These are phyloP conservation scores for Colletotrichum spinosum DNA, from an alignment of 2,329 filamentous ascomycete species.

Conservation along the genomic window DNA sequence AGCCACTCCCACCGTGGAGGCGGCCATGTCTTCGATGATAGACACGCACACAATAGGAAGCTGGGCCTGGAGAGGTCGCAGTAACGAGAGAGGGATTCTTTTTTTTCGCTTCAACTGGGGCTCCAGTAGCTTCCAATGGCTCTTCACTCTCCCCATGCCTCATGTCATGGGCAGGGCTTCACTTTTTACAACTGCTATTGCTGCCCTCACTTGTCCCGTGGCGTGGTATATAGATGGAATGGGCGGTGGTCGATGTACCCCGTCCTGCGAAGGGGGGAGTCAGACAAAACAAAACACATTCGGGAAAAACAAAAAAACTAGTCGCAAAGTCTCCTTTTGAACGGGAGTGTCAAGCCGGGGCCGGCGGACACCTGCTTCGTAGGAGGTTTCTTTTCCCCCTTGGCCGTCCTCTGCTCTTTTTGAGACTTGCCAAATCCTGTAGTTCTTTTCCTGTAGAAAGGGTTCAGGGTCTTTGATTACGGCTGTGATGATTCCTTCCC, in stretches of 20 bases:
- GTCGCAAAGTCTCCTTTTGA: conserved; percentile 1
- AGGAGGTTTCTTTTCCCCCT: neutral
- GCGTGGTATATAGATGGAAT: conserved; percentile 33
- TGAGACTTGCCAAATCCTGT: neutral
- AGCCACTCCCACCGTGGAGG: conserved; percentile 34
- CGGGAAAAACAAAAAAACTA: conserved; percentile 6
- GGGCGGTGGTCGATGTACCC: conserved; percentile 6
- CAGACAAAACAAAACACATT: conserved; percentile 6
- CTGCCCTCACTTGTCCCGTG: conserved; percentile 33
- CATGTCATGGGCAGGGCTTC: conserved; percentile 20
- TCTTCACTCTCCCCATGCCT: conserved; percentile 25
- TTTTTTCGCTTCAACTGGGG: conserved; percentile 30
- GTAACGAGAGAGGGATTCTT: conserved; percentile 34
- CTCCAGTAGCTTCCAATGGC: conserved; percentile 23
- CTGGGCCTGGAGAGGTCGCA: conserved; percentile 33
- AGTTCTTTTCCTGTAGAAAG: conserved; percentile 13
- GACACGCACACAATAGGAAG: conserved; percentile 27
- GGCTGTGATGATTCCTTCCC: conserved; percentile 11
- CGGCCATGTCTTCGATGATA: conserved; percentile 36
- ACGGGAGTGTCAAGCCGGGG: conserved; percentile 7
- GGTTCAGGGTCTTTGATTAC: conserved; percentile 12
- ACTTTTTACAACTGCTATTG: conserved; percentile 29
- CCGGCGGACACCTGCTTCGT: conserved; percentile 2
- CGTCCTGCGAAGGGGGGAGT: conserved; percentile 24
- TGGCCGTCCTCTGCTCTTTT: neutral